Conservation (phyloP, 345 rosid species). For the rapeseed (Brassica napus) region Da-Ae NC_063442.1:34714001-34714500, state of each 20-base stretch:
- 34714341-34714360: conserved; percentile 55
- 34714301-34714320: neutral
- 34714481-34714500: conserved; percentile 39
- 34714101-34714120: neutral
- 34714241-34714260: neutral
- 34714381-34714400: conserved; percentile 42
- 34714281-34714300: neutral
- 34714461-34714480: neutral
- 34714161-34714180: conserved; percentile 47
- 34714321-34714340: conserved; percentile 42
- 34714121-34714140: neutral
- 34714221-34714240: conserved; percentile 11
- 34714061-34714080: neutral
- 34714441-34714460: neutral
- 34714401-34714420: conserved; percentile 46
- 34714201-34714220: conserved; percentile 37
- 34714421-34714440: neutral
- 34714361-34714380: conserved; percentile 55
- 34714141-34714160: conserved; percentile 36
- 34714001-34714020: neutral
- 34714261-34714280: neutral
- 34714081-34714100: neutral
- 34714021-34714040: neutral
- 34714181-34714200: conserved; percentile 42
- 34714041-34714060: neutral